Base-by-base conservation (phyloP, 2,329 filamentous ascomycete species). In the Trichoderma asperellum region DNA sequence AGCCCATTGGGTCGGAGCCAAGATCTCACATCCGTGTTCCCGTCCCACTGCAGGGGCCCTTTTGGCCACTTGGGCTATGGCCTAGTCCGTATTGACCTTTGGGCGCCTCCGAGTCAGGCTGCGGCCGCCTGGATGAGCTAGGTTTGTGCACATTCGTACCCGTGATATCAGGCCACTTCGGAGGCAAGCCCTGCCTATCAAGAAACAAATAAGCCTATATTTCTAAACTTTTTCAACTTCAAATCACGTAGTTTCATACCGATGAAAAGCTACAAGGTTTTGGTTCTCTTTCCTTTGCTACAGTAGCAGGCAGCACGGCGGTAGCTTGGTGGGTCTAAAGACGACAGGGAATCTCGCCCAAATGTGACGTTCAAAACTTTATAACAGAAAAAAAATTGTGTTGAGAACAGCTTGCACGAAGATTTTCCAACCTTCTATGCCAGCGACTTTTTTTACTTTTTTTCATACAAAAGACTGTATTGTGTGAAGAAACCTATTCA, bases 31-130 rank as follows among this genome's bases (percentile, higher is more conserved):
- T 58, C 29, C 63, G 35, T 59, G 55, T 18, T 59, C 10, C 55
- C 55, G 63, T 67, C 63, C 63, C 63, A 67, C 63, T 59, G 63
- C 63, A 59, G 58, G 40, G 37, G 55, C n/a, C 43, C 29, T 56
- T 43, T 43, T 56, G 27, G 27, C 43, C n/a, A 35, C 49, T 56
- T 21, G 61, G 61, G 37, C 62, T 66, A 53, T 58, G 53, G 47
- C 61, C 53, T 27, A 58, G 47, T 37, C 43, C 53, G 24, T 21
- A 24, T 56, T 14, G 16, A 43, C 21, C 14, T 1, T 27, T 57
- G 14, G 62, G 40, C 18, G 18, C 27, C 10, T 53, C 29, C 35
- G 52, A 27, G 59, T 53, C 52, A 27, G 59, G 59, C 60, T 47
- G 58, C 24, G 21, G 57, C 37, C 57, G 27, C 40, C 43, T 5